Conservation (phyloP, 768 basidiomycete species). For the Boletus subcaerulescens region DNA sequence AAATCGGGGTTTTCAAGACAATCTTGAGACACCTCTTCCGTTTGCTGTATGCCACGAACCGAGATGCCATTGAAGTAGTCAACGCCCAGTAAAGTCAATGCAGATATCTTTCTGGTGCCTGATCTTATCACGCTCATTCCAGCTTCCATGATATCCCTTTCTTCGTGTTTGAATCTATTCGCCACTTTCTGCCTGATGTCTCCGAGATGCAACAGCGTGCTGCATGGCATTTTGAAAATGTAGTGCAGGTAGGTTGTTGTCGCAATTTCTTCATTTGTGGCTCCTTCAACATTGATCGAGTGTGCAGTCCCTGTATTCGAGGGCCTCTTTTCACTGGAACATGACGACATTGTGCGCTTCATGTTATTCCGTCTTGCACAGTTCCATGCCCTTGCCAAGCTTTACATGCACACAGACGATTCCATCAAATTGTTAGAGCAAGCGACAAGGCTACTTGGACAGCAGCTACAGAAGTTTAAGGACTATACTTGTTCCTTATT, state of each 20-base stretch:
- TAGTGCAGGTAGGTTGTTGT: conserved; percentile 9
- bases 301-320: conserved; percentile 39
- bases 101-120: too few species aligned
- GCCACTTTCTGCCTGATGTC: conserved; percentile 34
- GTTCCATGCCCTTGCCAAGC: conserved; percentile 19
- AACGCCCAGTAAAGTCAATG: conserved; percentile 21
- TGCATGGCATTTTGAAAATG: conserved; percentile 9
- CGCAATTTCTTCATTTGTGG: too few species aligned
- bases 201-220: conserved; percentile 36
- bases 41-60: conserved; percentile 23
- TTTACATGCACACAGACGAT: conserved; percentile 30
- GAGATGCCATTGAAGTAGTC: conserved; percentile 14
- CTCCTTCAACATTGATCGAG: neutral
- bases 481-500: neutral
- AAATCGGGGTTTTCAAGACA: conserved; percentile 38
- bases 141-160: conserved; percentile 13
- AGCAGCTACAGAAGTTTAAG: neutral
- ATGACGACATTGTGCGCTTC: conserved; percentile 18
- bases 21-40: conserved; percentile 36
- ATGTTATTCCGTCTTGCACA: conserved; percentile 18
- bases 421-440: conserved; percentile 6
- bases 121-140: neutral
- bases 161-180: conserved; percentile 30
- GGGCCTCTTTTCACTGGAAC: conserved; percentile 30
- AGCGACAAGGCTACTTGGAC: neutral